Evolutionary conservation across 2,329 filamentous ascomycete species (phyloP).

Genomic region (Conoideocrella luteorostrata): DNA sequence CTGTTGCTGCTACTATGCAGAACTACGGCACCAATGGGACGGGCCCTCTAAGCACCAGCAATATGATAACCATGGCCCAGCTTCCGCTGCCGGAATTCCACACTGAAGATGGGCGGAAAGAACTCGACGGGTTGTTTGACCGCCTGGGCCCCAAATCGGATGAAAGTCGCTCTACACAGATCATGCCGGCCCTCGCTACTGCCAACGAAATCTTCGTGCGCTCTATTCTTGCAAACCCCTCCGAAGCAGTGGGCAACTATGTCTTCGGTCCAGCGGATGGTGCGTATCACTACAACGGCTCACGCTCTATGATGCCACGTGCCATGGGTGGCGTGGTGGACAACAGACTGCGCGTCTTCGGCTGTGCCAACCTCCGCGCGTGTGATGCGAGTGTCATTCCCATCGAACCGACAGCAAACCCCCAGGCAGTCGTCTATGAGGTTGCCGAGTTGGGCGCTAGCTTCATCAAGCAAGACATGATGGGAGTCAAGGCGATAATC

Average conservation of each 20-base stretch:
- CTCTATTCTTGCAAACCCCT: slow-evolving; percentile 10
- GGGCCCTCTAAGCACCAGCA: slow-evolving; percentile 31
- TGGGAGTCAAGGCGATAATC: no score
- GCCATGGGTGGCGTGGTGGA: slow-evolving; percentile 40
- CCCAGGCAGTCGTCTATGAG: slow-evolving; percentile 22
- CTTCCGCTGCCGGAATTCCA: slow-evolving; percentile 23
- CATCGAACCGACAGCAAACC: slow-evolving; percentile 32
- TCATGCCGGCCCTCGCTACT: slow-evolving; percentile 22
- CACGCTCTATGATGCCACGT: slow-evolving; percentile 41
- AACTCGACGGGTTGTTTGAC: slow-evolving; percentile 15
- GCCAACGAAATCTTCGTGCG: slow-evolving; percentile 27
- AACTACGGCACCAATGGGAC: slow-evolving; percentile 28
- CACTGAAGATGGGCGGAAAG: slow-evolving; percentile 15
- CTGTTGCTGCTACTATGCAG: slow-evolving; percentile 23
- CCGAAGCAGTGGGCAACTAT: neutral
- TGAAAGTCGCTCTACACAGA: slow-evolving; percentile 10
- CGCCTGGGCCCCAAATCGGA: no score
- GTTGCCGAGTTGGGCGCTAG: slow-evolving; percentile 35
- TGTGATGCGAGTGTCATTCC: slow-evolving; percentile 42
- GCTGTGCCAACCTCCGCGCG: slow-evolving; percentile 35
- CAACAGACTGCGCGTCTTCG: slow-evolving; percentile 34
- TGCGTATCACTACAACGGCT: slow-evolving; percentile 43
- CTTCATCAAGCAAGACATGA: no score
- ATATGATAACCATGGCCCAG: slow-evolving; percentile 29
- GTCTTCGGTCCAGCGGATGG: slow-evolving; percentile 23